Evolutionary conservation across 1,284 basidiomycete species (phyloP).

Genomic region (Marasmius oreades): DNA sequence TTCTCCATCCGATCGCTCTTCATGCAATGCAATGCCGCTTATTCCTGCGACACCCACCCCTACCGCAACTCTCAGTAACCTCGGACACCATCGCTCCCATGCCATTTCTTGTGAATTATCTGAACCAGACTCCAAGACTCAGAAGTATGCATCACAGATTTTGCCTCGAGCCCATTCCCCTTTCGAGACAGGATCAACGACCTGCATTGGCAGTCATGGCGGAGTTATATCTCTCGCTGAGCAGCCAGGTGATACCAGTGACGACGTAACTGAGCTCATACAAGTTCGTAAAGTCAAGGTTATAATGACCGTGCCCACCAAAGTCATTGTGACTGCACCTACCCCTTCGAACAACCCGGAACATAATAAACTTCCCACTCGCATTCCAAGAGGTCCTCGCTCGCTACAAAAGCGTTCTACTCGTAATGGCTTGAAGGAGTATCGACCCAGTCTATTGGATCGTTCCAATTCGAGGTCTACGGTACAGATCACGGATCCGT

Average conservation of each 20-base stretch:
- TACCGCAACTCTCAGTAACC: slow-evolving; percentile 22
- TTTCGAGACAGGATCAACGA: not conserved
- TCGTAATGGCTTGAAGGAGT: slow-evolving; percentile 19
- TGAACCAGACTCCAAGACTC: slow-evolving; percentile 7
- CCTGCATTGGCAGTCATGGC: not conserved
- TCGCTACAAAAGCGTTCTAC: slow-evolving; percentile 23
- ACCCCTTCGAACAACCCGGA: slow-evolving; percentile 35
- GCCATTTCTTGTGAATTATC: slow-evolving; percentile 1
- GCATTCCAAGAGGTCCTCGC: slow-evolving; percentile 41
- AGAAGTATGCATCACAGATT: not conserved
- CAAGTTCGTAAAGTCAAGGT: slow-evolving; percentile 29
- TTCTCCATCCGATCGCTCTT: slow-evolving; percentile 30
- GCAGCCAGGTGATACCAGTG: slow-evolving; percentile 1
- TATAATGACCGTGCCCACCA: slow-evolving; percentile 41
- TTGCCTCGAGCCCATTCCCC: not conserved
- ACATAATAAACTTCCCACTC: slow-evolving; percentile 15
- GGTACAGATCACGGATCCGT: slow-evolving; percentile 18
- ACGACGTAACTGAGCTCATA: not conserved
- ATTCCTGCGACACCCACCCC: slow-evolving; percentile 23
- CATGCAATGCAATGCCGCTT: slow-evolving; percentile 18
- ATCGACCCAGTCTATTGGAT: slow-evolving; percentile 28
- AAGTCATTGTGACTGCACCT: slow-evolving; percentile 46
- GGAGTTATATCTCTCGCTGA: not conserved
- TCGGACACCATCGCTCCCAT: slow-evolving; percentile 11
- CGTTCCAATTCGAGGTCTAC: slow-evolving; percentile 25